Conservation (phyloP, 169 alveolate species). For the Eimeria sp. region DNA sequence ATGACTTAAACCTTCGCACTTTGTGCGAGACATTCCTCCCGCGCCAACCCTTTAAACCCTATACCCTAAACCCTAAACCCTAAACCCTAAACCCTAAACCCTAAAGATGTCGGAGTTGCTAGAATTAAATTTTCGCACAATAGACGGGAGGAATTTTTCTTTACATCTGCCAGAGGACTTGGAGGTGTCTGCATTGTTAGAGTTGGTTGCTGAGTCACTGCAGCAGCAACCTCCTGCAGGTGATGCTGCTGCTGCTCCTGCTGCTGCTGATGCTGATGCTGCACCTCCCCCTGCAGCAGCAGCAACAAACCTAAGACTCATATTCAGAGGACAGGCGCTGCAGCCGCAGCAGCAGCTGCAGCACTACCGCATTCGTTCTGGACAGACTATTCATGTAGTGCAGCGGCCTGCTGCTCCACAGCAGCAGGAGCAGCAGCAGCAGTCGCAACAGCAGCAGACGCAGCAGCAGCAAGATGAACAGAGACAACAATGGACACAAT, state of each 20-base stretch:
- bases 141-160: conserved; percentile 66
- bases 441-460: conserved; percentile 1
- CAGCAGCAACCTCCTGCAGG: background rate
- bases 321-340: too few species aligned
- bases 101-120: conserved; percentile 1
- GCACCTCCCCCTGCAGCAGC: too few species aligned
- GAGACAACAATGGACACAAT: conserved; percentile 53
- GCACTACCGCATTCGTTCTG: conserved; percentile 31
- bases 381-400: conserved; percentile 72
- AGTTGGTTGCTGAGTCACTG: conserved; percentile 55
- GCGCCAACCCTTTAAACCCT: conserved; percentile 6
- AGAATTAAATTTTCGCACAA: conserved; percentile 32
- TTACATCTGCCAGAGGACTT: conserved; percentile 63
- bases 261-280: background rate
- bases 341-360: conserved; percentile 30
- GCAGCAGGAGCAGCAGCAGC: conserved; percentile 19
- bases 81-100: conserved; percentile 45
- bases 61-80: conserved; percentile 40
- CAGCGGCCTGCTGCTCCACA: background rate
- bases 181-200: conserved; percentile 51
- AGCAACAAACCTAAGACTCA: too few species aligned
- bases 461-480: conserved; percentile 16
- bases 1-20: background rate
- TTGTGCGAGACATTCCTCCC: background rate
- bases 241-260: background rate